Conservation (phyloP, 495 filamentous ascomycete species). For the Penicillium roqueforti region DNA sequence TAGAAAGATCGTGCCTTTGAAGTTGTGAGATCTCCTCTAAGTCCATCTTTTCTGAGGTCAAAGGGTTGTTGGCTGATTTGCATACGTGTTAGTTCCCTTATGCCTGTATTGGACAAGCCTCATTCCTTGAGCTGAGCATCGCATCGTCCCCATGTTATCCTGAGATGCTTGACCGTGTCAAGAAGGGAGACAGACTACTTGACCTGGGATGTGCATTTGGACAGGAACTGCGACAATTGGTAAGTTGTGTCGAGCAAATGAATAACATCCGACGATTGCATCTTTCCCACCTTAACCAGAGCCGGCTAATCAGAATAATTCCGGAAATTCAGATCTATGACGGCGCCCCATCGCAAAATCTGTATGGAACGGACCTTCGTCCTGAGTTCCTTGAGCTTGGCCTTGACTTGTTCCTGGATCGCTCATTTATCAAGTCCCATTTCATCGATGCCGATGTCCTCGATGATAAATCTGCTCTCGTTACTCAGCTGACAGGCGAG, state of each 20-base stretch:
- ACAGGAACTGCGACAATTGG: slow-evolving; percentile 41
- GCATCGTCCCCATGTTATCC: slow-evolving; percentile 19
- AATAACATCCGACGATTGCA: neutral
- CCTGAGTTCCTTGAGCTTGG: slow-evolving; percentile 45
- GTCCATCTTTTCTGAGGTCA: too few relatives aligned
- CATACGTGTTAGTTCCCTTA: slow-evolving; percentile 15
- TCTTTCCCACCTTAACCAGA: neutral
- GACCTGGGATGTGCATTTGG: slow-evolving; percentile 51
- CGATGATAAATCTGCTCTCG: slow-evolving; percentile 17
- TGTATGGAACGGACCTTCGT: slow-evolving; percentile 45
- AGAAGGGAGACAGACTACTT: slow-evolving; percentile 32
- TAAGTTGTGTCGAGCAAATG: slow-evolving; percentile 9
- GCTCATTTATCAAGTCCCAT: slow-evolving; percentile 18
- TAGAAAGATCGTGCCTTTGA: slow-evolving; percentile 10
- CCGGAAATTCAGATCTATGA: slow-evolving; percentile 28
- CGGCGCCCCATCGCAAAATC: slow-evolving; percentile 34
- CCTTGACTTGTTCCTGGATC: slow-evolving; percentile 47
- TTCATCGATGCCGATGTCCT: slow-evolving; percentile 40
- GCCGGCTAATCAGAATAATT: neutral
- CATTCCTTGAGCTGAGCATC: slow-evolving; percentile 32
- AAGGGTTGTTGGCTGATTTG: neutral
- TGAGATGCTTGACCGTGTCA: slow-evolving; percentile 23
- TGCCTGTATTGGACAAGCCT: slow-evolving; percentile 43
- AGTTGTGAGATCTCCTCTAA: neutral
- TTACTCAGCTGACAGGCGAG: slow-evolving; percentile 31